A percentile compares a stretch with the other conserved stretches of the same genome.
These are phyloP conservation scores for Boechera divaricarpa DNA, from an alignment of 345 rosid genomes.

Conservation along the genomic window DNA sequence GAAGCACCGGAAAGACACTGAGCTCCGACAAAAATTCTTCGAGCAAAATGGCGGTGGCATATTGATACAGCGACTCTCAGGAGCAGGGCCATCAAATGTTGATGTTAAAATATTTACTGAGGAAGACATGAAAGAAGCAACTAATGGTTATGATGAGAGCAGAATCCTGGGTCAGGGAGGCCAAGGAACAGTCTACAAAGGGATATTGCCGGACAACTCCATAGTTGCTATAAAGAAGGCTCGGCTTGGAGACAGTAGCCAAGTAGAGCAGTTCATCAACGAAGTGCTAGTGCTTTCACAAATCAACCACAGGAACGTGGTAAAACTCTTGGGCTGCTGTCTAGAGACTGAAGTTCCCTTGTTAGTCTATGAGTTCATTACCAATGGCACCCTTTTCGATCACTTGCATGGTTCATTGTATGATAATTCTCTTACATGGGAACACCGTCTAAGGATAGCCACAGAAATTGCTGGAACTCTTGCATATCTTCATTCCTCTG, in stretches of 20 bases:
- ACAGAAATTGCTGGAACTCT: constrained; percentile 50
- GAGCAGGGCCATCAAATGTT: constrained; percentile 23
- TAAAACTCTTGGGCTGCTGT: constrained; percentile 45
- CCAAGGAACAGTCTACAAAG: constrained; percentile 51
- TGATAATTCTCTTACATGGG: constrained; percentile 43
- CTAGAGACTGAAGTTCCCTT: constrained; percentile 46
- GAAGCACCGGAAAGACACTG: neutral
- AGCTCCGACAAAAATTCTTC: constrained; percentile 35
- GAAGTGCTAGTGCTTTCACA: constrained; percentile 54
- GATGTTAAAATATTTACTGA: constrained; percentile 41
- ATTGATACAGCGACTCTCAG: constrained; percentile 21
- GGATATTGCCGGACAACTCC: constrained; percentile 36
- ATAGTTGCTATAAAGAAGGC: constrained; percentile 47
- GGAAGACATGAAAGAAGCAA: constrained; percentile 39
- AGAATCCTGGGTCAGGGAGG: constrained; percentile 46
- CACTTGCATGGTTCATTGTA: constrained; percentile 38
- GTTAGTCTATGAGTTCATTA: constrained; percentile 43
- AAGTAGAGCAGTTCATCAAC: constrained; percentile 48
- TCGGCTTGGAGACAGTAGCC: constrained; percentile 40
- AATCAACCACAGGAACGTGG: constrained; percentile 56
- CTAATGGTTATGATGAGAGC: constrained; percentile 37
- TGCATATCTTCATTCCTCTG: constrained; percentile 53
- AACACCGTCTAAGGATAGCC: constrained; percentile 47
- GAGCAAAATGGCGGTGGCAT: constrained; percentile 8
- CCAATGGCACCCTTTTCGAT: constrained; percentile 41